A percentile compares a stretch with the other conserved stretches of the same genome.
Conservation (phyloP, 306 rosid species). For the Calophaca sinica region DNA sequence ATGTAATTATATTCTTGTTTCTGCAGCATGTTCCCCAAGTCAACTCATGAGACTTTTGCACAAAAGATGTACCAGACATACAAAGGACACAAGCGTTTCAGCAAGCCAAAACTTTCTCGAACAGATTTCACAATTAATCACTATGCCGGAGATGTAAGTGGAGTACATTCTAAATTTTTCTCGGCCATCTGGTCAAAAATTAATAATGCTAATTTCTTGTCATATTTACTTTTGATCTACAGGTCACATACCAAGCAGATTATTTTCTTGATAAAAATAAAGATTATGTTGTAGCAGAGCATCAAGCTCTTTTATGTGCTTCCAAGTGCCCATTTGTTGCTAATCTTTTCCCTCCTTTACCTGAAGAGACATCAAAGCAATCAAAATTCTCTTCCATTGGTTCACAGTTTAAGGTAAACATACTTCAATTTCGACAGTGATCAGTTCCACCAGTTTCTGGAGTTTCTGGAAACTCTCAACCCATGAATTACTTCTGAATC, state of each 20-base stretch:
- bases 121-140: slow-evolving; percentile 84
- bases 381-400: slow-evolving; percentile 90
- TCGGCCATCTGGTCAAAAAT: slow-evolving; percentile 11
- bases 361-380: slow-evolving; percentile 85
- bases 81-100: slow-evolving; percentile 82
- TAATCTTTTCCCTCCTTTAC: slow-evolving; percentile 79
- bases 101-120: slow-evolving; percentile 88
- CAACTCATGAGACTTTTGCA: slow-evolving; percentile 92
- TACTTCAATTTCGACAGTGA: slow-evolving; percentile 13
- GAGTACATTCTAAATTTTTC: slow-evolving; percentile 14
- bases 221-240: slow-evolving; percentile 39
- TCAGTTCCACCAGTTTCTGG: slow-evolving; percentile 35
- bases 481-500: slow-evolving; percentile 48
- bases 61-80: slow-evolving; percentile 93
- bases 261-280: slow-evolving; percentile 85
- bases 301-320: slow-evolving; percentile 77
- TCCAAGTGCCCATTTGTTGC: slow-evolving; percentile 78
- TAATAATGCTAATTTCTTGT: slow-evolving; percentile 32
- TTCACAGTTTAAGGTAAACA: slow-evolving; percentile 74
- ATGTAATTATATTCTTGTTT: slow-evolving; percentile 26
- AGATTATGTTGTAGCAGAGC: slow-evolving; percentile 92
- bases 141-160: slow-evolving; percentile 88
- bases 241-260: slow-evolving; percentile 90
- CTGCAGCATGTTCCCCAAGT: slow-evolving; percentile 89
- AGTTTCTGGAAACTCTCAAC: slow-evolving; percentile 31